Conservation (phyloP, 495 filamentous ascomycete genomes). For the Neurospora pannonica region DNA sequence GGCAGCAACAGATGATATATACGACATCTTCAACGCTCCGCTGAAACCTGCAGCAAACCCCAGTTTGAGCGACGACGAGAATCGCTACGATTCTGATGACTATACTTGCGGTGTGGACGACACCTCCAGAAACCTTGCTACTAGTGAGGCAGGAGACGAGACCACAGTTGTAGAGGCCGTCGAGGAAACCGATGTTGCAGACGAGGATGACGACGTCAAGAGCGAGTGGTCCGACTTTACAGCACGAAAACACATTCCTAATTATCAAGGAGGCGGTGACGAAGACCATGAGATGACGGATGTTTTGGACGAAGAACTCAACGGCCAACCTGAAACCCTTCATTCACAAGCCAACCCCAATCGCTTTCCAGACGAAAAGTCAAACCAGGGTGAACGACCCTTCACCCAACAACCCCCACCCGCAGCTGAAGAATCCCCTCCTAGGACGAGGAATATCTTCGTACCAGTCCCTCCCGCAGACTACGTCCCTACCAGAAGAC, state of each 20-base stretch:
- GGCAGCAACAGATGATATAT: constrained; percentile 93
- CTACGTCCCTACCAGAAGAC: constrained; percentile 62
- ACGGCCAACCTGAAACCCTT: not conserved
- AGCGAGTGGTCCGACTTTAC: constrained; percentile 87
- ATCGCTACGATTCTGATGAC: constrained; percentile 61
- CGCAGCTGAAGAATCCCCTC: constrained; percentile 21
- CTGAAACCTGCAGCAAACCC: constrained; percentile 42
- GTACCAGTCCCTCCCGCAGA: constrained; percentile 75
- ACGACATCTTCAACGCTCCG: constrained; percentile 92
- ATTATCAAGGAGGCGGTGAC: constrained; percentile 23
- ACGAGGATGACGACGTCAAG: constrained; percentile 46
- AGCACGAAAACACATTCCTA: constrained; percentile 58
- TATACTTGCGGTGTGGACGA: constrained; percentile 75
- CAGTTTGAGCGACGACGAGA: constrained; percentile 51
- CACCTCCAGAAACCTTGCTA: constrained; percentile 53
- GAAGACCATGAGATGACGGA: constrained; percentile 23
- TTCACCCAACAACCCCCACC: constrained; percentile 23
- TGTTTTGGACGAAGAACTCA: constrained; percentile 17
- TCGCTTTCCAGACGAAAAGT: not conserved
- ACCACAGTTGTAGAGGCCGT: constrained; percentile 16
- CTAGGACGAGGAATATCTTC: constrained; percentile 37
- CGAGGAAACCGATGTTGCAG: constrained; percentile 43
- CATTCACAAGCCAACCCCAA: not conserved
- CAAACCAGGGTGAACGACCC: constrained; percentile 24
- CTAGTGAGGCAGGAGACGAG: constrained; percentile 33